Base-by-base conservation (phyloP, 83 land plant species). In the Picea abies region DNA sequence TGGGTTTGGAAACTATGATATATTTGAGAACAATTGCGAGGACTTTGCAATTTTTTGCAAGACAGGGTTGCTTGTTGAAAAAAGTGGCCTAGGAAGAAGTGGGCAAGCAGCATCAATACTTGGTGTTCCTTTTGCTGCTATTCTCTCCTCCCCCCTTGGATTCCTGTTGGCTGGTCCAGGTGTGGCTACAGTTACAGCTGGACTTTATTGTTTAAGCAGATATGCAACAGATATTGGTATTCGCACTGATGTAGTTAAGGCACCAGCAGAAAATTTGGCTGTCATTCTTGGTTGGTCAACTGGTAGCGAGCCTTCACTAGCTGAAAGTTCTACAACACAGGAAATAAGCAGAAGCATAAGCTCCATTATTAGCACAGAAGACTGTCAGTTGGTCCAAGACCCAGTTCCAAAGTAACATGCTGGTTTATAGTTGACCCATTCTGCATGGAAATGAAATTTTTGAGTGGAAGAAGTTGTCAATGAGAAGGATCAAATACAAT, bases 1-100 rank as follows among this genome's bases (percentile, higher is more conserved):
- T 72, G 99, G 97, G 44, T 96, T 96, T 88, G 96, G 99, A 17
- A 87, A 87, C 69, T 96, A 96, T 70, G 84, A 95, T 82, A 82
- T 96, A 64, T 96, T 94, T 67, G 29, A 87, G 63, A 95, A 95
- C 84, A 97, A 97, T 81, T 97, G 99, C 82, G 96, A 97, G 84
- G 99, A 97, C 80, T 97, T 95, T 81, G 93, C 99, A 17, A 78
- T 97, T 0, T 97, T 92, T 80, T 95, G 98, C 94, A 97, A 92
- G 86, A 95, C 98, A 56, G 99, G 99, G 49, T 87, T 97, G 39
- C 90, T 95, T n/a, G 80, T 86, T 26, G 98, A 93, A 63, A 73
- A 79, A 60, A 73, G 62, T 10, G 91, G 85, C 79, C 81, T 89
- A 52, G 99, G 99, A 78, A 73, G 93, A 66, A 95, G 98, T 81